These are phyloP conservation scores for Epichloe typhina DNA, from an alignment of 2,329 filamentous ascomycete species.

Conservation along the genomic window DNA sequence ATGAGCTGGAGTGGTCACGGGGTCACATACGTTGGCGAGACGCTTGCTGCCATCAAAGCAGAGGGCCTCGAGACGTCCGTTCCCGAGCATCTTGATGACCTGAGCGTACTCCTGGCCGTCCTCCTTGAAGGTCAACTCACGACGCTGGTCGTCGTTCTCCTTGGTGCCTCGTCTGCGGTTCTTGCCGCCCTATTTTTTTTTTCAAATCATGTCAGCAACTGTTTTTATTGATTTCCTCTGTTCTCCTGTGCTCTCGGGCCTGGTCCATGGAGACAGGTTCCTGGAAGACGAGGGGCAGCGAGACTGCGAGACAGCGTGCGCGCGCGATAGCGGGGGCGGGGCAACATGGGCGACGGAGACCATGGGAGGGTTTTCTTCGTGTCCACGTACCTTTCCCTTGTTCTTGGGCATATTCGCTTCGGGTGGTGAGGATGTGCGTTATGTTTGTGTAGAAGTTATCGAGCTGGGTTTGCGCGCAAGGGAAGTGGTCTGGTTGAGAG, in stretches of 20 bases:
- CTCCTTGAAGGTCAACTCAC: conserved; percentile 97
- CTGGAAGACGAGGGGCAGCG: background rate
- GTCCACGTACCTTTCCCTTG: conserved; percentile 78
- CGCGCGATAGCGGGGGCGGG: conserved; percentile 16
- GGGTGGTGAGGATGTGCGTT: background rate
- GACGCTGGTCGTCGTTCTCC: conserved; percentile 98
- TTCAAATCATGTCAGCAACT: conserved; percentile 5
- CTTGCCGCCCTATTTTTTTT: conserved; percentile 71
- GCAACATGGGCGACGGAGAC: conserved; percentile 6
- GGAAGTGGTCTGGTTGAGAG: background rate
- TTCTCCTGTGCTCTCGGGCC: background rate
- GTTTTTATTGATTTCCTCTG: background rate
- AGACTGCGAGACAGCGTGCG: background rate
- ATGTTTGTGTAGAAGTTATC: background rate
- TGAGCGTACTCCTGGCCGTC: conserved; percentile 63
- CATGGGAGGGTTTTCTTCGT: background rate
- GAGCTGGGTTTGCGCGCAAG: background rate
- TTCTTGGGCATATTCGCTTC: conserved; percentile 78
- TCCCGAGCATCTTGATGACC: conserved; percentile 80
- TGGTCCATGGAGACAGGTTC: background rate
- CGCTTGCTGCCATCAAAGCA: conserved; percentile 73
- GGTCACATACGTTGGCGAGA: conserved; percentile 26
- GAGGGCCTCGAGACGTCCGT: conserved; percentile 80
- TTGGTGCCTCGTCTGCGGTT: conserved; percentile 98
- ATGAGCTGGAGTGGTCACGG: too few relatives aligned